phyloP scores from a whole-genome alignment of 2,329 filamentous ascomycete species.

The Diaporthe nobilis region DNA sequence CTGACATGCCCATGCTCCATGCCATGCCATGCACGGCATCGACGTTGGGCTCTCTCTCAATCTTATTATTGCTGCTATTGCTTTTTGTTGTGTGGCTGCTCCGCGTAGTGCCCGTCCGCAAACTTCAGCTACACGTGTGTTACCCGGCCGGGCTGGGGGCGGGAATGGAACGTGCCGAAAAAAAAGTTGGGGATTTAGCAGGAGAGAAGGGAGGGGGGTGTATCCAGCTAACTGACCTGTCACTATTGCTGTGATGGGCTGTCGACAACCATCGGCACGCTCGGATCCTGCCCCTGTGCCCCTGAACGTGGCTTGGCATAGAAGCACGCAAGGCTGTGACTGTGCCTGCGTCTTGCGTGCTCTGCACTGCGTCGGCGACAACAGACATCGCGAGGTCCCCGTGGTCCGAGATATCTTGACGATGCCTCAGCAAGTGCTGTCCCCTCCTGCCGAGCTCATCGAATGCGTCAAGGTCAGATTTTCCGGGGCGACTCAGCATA shows the following conservation, averaged over 20 bases:
- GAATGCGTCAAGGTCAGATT: not conserved
- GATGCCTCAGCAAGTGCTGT: slow-evolving; percentile 1
- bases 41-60: slow-evolving; percentile 22
- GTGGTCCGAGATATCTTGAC: not conserved
- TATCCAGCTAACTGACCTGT: slow-evolving; percentile 25
- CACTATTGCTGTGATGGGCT: slow-evolving; percentile 16
- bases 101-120: slow-evolving; percentile 28
- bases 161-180: slow-evolving; percentile 30
- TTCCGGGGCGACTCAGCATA: slow-evolving; percentile 15
- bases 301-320: slow-evolving; percentile 15
- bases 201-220: not conserved
- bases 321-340: slow-evolving; percentile 12
- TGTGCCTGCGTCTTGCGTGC: slow-evolving; percentile 4
- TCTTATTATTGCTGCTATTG: slow-evolving; percentile 27
- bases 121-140: slow-evolving; percentile 31
- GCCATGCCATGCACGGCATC: slow-evolving; percentile 24
- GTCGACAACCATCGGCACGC: slow-evolving; percentile 16
- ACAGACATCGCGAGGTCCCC: slow-evolving; percentile 18
- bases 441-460: not conserved
- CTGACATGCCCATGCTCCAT: slow-evolving; percentile 1
- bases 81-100: slow-evolving; percentile 17
- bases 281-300: slow-evolving; percentile 29
- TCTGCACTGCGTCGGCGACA: slow-evolving; percentile 1
- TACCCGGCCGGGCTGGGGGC: slow-evolving; percentile 26
- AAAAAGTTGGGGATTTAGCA: slow-evolving; percentile 20